Evolutionary conservation across 805 yeast species (phyloP).

Genomic region (Yarrowia osloensis): DNA sequence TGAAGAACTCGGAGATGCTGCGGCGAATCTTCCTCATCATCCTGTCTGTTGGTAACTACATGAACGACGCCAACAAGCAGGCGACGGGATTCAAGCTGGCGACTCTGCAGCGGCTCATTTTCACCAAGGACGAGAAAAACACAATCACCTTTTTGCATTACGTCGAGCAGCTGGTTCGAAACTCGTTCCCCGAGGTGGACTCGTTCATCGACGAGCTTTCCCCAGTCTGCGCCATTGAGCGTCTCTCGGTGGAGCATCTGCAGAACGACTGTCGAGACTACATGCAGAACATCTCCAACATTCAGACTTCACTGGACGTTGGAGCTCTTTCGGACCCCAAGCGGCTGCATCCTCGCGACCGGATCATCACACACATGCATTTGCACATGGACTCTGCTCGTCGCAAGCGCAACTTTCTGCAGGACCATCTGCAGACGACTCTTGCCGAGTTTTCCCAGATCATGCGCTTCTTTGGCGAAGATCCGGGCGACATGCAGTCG

Average conservation of each 20-base stretch:
- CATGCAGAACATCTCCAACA: slow-evolving; percentile 62
- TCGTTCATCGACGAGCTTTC: slow-evolving; percentile 72
- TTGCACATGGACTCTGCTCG: slow-evolving; percentile 76
- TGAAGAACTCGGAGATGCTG: slow-evolving; percentile 67
- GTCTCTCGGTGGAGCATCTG: slow-evolving; percentile 79
- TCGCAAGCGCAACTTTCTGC: slow-evolving; percentile 63
- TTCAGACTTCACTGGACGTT: slow-evolving; percentile 68
- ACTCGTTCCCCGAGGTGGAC: slow-evolving; percentile 76
- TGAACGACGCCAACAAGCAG: slow-evolving; percentile 91
- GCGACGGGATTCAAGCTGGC: slow-evolving; percentile 90
- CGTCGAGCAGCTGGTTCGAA: slow-evolving; percentile 85
- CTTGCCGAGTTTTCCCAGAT: slow-evolving; percentile 65
- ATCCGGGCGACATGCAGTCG: slow-evolving; percentile 65
- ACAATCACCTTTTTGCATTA: slow-evolving; percentile 88
- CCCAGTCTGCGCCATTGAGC: slow-evolving; percentile 61
- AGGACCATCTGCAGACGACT: slow-evolving; percentile 63
- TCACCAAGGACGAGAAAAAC: slow-evolving; percentile 86
- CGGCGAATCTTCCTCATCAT: slow-evolving; percentile 78
- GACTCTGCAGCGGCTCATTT: slow-evolving; percentile 84
- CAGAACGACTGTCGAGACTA: slow-evolving; percentile 69
- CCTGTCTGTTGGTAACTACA: slow-evolving; percentile 88
- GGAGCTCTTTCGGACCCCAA: slow-evolving; percentile 85
- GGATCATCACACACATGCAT: slow-evolving; percentile 59
- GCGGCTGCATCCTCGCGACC: slow-evolving; percentile 81
- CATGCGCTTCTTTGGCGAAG: slow-evolving; percentile 91